Evolutionary conservation across 345 rosid species (phyloP).

Genomic region (Brassica cretica): DNA sequence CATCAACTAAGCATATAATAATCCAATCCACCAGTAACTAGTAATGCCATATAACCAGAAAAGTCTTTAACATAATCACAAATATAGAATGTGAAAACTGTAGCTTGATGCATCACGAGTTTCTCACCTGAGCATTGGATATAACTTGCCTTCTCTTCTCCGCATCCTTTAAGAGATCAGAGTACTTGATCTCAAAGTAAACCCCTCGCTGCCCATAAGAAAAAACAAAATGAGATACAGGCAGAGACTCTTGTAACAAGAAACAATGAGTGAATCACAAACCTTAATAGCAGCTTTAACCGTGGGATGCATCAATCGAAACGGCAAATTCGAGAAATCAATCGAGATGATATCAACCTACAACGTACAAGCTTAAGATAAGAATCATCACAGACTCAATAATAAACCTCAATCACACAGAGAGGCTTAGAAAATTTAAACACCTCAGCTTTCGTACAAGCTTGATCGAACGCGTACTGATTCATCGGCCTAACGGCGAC

Average conservation of each 20-base stretch:
- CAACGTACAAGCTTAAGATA: background rate
- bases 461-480: constrained; percentile 65
- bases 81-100: background rate
- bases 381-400: background rate
- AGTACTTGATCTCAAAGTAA: constrained; percentile 72
- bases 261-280: constrained; percentile 18
- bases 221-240: background rate
- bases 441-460: constrained; percentile 72
- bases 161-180: constrained; percentile 60
- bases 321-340: constrained; percentile 61
- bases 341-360: constrained; percentile 82
- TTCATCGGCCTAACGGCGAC: constrained; percentile 74
- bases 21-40: constrained; percentile 88
- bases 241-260: background rate
- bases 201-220: constrained; percentile 61
- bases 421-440: background rate
- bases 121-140: constrained; percentile 68
- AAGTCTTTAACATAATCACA: background rate
- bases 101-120: constrained; percentile 4
- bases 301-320: constrained; percentile 61
- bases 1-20: background rate
- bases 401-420: background rate
- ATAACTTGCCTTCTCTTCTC: constrained; percentile 73
- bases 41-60: constrained; percentile 10
- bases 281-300: constrained; percentile 79